These are phyloP conservation scores for Aspergillus versicolor DNA, from an alignment of 2,329 filamentous ascomycete species.

Conservation along the genomic window DNA sequence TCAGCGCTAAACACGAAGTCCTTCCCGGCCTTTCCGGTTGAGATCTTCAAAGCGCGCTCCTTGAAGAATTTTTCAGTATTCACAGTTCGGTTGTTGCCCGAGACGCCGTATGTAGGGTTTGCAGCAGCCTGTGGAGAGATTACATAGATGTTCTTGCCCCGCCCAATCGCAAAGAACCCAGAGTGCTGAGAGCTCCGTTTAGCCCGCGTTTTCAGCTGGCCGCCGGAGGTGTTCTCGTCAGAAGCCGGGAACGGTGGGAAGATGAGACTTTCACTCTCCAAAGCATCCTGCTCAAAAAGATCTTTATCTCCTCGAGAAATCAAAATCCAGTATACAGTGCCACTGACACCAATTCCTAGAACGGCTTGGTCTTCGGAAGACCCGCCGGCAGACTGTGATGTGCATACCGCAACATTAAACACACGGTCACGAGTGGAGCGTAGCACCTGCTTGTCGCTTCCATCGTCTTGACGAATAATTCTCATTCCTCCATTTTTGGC, in stretches of 20 bases:
- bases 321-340: constrained; percentile 93
- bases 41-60: constrained; percentile 87
- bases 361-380: constrained; percentile 71
- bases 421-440: constrained; percentile 88
- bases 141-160: constrained; percentile 94
- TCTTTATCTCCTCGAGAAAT: constrained; percentile 76
- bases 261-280: constrained; percentile 83
- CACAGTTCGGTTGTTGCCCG: constrained; percentile 59
- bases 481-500: constrained; percentile 89
- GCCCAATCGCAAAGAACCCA: constrained; percentile 91
- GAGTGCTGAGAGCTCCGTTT: constrained; percentile 85
- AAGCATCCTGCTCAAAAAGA: constrained; percentile 71
- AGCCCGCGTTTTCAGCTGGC: constrained; percentile 91
- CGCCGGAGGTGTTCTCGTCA: constrained; percentile 87
- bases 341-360: constrained; percentile 89
- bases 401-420: constrained; percentile 87
- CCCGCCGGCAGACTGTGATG: constrained; percentile 56
- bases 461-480: constrained; percentile 91
- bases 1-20: constrained; percentile 98
- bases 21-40: constrained; percentile 96
- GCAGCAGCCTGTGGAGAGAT: constrained; percentile 64
- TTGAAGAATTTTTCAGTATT: constrained; percentile 85
- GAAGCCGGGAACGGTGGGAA: constrained; percentile 82
- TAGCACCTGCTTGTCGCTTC: constrained; percentile 87
- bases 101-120: constrained; percentile 48